phyloP scores from a whole-genome alignment of 768 basidiomycete genomes.

The Lactifluus hygrophoroides region DNA sequence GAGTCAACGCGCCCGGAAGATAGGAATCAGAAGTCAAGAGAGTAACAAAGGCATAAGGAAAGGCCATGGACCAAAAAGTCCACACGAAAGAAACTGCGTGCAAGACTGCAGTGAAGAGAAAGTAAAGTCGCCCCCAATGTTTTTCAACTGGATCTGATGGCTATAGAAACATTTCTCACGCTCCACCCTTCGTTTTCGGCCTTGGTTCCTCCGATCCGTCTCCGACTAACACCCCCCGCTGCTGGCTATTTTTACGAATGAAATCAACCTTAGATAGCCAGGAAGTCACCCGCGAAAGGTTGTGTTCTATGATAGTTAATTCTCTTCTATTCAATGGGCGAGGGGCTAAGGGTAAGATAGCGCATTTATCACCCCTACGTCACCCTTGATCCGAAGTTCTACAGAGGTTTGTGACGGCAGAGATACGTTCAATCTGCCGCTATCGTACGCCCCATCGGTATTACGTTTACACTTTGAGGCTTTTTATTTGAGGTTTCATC shows the following conservation, averaged over 20 bases:
- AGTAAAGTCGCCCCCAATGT: neutral
- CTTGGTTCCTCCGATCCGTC: conserved; percentile 1
- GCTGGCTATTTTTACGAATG: neutral
- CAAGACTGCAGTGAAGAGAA: conserved; percentile 20
- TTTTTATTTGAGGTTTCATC: neutral
- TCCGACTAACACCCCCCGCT: neutral
- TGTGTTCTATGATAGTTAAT: neutral
- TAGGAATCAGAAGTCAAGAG: conserved; percentile 89
- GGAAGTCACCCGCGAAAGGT: neutral
- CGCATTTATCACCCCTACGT: neutral
- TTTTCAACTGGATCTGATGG: conserved; percentile 8
- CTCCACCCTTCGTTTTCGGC: neutral
- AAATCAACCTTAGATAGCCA: neutral
- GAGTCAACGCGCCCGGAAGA: conserved; percentile 84
- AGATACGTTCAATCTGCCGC: neutral
- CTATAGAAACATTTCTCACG: conserved; percentile 15
- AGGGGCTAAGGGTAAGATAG: neutral
- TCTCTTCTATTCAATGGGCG: neutral
- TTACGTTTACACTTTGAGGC: neutral
- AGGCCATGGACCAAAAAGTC: conserved; percentile 41
- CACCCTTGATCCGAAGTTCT: conserved; percentile 9
- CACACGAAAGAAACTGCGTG: conserved; percentile 14
- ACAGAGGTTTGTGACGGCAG: neutral
- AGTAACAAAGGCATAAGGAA: conserved; percentile 78
- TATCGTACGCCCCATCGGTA: neutral